Evolutionary conservation across 1,139 yeast genomes (phyloP).

Genomic region (Meyerozyma smithsonii): DNA sequence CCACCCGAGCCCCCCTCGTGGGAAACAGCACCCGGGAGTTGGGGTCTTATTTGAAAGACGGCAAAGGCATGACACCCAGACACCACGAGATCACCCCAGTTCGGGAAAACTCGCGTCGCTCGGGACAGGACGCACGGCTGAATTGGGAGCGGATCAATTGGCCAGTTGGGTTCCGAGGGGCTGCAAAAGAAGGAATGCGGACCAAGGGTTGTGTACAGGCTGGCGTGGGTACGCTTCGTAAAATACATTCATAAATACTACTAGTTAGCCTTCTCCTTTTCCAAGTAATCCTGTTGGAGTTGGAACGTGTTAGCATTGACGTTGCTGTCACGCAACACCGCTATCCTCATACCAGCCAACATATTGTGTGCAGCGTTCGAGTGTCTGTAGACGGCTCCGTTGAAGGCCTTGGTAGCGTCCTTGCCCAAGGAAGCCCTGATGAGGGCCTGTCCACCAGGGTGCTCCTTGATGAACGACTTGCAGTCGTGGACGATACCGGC

Average conservation of each 20-base stretch:
- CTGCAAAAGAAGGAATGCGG: too few species aligned
- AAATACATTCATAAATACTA: neutral
- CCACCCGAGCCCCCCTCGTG: too few species aligned
- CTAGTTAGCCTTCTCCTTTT: constrained; percentile 28
- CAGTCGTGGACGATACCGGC: constrained; percentile 96
- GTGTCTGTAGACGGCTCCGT: constrained; percentile 96
- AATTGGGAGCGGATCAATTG: too few species aligned
- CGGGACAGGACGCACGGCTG: too few species aligned
- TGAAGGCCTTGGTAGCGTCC: constrained; percentile 95
- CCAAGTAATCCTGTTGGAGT: constrained; percentile 48
- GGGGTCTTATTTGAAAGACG: too few species aligned
- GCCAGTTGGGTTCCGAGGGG: too few species aligned
- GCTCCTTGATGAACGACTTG: constrained; percentile 77
- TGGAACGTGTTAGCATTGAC: constrained; percentile 50
- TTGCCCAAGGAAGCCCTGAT: constrained; percentile 85
- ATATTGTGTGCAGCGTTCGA: constrained; percentile 97
- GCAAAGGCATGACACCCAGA: neutral
- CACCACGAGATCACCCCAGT: neutral
- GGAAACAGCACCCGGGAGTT: too few species aligned
- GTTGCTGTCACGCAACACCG: constrained; percentile 71
- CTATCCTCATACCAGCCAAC: constrained; percentile 93
- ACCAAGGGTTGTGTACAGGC: too few species aligned
- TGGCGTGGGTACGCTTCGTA: too few species aligned
- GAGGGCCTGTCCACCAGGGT: constrained; percentile 96
- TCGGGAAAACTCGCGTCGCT: neutral